These are phyloP conservation scores for Vitis rotundifolia DNA, from an alignment of 164 flowering plant genomes.

Conservation along the genomic window DNA sequence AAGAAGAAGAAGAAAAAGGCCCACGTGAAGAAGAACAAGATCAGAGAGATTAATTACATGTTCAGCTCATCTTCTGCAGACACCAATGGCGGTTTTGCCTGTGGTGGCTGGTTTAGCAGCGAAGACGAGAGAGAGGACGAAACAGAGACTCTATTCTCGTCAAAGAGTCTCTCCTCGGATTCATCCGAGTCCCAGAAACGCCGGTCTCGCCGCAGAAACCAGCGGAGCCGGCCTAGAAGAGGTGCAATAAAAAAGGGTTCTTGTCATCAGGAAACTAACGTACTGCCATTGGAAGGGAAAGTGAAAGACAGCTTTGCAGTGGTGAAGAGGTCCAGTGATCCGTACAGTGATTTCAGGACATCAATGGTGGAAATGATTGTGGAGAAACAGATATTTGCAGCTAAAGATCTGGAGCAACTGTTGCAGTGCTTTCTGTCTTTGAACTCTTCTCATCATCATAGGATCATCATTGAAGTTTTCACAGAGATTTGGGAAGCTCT, in stretches of 20 bases:
- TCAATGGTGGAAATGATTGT: conserved; percentile 92
- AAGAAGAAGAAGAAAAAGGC: conserved; percentile 10
- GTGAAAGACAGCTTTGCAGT: conserved; percentile 66
- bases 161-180: conserved; percentile 49
- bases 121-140: conserved; percentile 40
- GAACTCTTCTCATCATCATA: conserved; percentile 64
- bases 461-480: conserved; percentile 63
- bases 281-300: conserved; percentile 22
- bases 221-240: conserved; percentile 13
- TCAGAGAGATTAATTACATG: background rate
- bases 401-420: conserved; percentile 58
- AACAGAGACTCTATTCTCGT: conserved; percentile 50
- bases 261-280: conserved; percentile 14
- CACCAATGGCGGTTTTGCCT: background rate
- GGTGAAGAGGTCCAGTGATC: conserved; percentile 70
- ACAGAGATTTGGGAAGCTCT: conserved; percentile 73
- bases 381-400: conserved; percentile 61
- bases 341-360: conserved; percentile 61
- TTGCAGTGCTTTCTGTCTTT: conserved; percentile 68
- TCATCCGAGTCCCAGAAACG: conserved; percentile 35
- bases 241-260: conserved; percentile 3
- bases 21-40: conserved; percentile 4
- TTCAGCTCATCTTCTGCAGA: conserved; percentile 20
- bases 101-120: conserved; percentile 46
- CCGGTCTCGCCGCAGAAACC: conserved; percentile 18